Base-by-base conservation (phyloP, 495 filamentous ascomycete genomes). In the Cairneyella variabilis region DNA sequence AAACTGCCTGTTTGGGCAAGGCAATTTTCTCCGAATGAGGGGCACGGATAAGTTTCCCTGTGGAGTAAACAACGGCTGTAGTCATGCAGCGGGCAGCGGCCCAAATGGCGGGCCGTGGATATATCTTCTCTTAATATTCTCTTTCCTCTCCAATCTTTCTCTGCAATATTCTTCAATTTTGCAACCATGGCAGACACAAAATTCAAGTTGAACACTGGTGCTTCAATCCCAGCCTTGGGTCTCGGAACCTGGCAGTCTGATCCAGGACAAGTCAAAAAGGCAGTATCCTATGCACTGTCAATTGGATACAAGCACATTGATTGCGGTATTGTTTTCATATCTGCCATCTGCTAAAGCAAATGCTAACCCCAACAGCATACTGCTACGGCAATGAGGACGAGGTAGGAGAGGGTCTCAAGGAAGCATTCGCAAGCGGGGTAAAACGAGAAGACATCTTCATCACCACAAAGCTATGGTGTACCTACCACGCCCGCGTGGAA, bases 381-480 rank as follows among this genome's bases (percentile, higher is more conserved):
- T 79, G 78, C 67, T 83, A 84, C 64, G 75, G 59, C 42, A 82
- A 83, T 71, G 78, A 82, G 55, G 71, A 76, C 42, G 74, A 79
- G 46, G 76, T 83, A 2, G 80, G 80, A 11, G 61, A 70, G 50
- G 80, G 76, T 4, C 64, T 84, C 39, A 69, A 69, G 40, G 75
- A 86, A 43, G 90, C 86, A 12, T 83, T 95, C 59, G 78, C 68
- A 7, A 63, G 73, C 1, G 86, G 86, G 1, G 76, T 89, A 37
- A 86, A 82, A 72, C 74, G 90, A 40, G 81, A 88, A 66, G 85
- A 92, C 48, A 68, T 93, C 38, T 95, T 92, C 69, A 80, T 95
- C 37, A 88, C 87, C 40, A 85, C 81, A 22, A 95, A 95, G 70
- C 70, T 93, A 26, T 93, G 89, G 89, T 84, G 80, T 60, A 89